These are phyloP conservation scores for Angomonas deanei DNA, from an alignment of 208 protist genomes.

Conservation along the genomic window DNA sequence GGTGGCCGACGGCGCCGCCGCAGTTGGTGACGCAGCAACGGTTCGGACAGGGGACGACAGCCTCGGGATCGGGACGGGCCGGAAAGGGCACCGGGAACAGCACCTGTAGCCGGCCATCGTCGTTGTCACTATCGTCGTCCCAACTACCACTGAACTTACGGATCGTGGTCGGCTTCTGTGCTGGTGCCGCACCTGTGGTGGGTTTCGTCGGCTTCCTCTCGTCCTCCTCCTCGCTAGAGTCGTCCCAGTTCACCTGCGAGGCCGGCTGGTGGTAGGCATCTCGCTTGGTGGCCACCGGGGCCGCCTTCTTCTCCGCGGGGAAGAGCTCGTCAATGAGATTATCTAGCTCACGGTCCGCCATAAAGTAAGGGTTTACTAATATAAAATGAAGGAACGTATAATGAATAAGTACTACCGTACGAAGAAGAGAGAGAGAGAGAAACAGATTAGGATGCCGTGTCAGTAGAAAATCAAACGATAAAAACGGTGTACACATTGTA, in stretches of 20 bases:
- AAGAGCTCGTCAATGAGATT: conserved; percentile 76
- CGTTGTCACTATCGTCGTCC: conserved; percentile 50
- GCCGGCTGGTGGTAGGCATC: not conserved
- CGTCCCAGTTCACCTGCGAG: conserved; percentile 3
- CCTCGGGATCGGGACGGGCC: conserved; percentile 15
- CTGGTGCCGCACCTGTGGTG: too few relatives aligned
- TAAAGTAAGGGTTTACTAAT: not conserved
- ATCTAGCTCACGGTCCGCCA: conserved; percentile 38
- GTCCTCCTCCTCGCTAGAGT: not conserved
- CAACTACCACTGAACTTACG: conserved; percentile 15
- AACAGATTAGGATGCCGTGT: not conserved
- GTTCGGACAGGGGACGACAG: conserved; percentile 26
- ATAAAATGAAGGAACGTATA: conserved; percentile 1
- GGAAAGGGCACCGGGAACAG: conserved; percentile 66
- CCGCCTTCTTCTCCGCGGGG: conserved; percentile 13
- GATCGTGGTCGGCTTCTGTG: not conserved
- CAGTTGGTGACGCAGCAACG: conserved; percentile 66
- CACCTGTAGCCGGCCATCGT: conserved; percentile 4
- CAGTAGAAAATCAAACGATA: not conserved
- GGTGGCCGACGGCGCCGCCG: not conserved
- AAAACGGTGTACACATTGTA: too few relatives aligned
- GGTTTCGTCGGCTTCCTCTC: not conserved
- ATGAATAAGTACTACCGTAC: not conserved
- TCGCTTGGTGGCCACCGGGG: too few relatives aligned
- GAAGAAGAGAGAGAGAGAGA: not conserved